Evolutionary conservation across 176 grass and related monocot species (phyloP), one percentile per base, ranked within the genome.

Genomic region (Tillandsia fasciculata): DNA sequence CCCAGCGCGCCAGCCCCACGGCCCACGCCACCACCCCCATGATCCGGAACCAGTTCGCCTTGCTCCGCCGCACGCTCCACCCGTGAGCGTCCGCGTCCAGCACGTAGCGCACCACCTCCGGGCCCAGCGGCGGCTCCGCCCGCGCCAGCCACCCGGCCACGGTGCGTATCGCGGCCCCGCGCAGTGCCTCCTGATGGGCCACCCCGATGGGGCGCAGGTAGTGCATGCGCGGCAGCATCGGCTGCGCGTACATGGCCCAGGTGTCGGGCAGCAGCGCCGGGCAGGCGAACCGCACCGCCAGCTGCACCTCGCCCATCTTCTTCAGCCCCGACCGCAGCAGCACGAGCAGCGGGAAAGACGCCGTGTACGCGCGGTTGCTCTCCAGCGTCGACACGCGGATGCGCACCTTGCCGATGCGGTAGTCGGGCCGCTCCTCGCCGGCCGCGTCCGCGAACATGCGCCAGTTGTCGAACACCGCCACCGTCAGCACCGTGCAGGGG

Each of bases 11-110:
- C 1, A 99, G 78, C 2, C 89, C 89, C 13, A 99, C 87, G 20
- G 84, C 94, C 94, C 94, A 99, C 18, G 89, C 94, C 26, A 99
- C 80, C 29, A 99, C 89, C n/a, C 89, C 89, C 89, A 99, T 93
- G 77, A 99, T 76, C 64, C 94, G 86, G 78, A 90, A 99, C 94
- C 94, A 99, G 81, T 93, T 93, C 49, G 94, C 90, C 83, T 93
- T 99, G 82, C 86, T 88, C 78, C 86, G 84, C 18, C 94, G 77
- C 79, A 99, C 79, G 71, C 94, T 99, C 94, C 94, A 99, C 10
- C 87, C 73, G 77, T 93, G 84, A 17, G 86, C 77, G 71, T 93
- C 89, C 8, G 82, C 89, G 68, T 99, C 87, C 2, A 99, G 84
- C 94, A 99, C 82, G 79, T 91, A 85, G 1, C 72, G 65, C 26